These are phyloP conservation scores for Colletotrichum tabaci DNA, from an alignment of 2,329 filamentous ascomycete species.

Conservation along the genomic window DNA sequence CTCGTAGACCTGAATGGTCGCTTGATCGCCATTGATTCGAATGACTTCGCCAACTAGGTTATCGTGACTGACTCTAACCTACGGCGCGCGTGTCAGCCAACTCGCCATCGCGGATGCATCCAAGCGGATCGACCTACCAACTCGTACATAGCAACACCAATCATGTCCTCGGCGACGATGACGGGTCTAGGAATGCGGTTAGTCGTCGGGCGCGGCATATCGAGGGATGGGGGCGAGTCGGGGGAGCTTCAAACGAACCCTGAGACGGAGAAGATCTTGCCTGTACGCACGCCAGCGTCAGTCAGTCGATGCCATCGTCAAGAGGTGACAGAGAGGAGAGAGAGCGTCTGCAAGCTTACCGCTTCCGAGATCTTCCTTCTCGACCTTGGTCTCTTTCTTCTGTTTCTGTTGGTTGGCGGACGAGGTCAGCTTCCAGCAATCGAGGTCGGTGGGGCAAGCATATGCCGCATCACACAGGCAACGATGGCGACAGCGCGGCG, in stretches of 20 bases:
- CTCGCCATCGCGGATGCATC: not conserved
- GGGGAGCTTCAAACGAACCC: slow-evolving; percentile 64
- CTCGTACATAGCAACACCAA: slow-evolving; percentile 99
- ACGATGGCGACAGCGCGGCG: slow-evolving; percentile 40
- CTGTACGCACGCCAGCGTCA: slow-evolving; percentile 50
- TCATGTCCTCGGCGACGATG: slow-evolving; percentile 98
- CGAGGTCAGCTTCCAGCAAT: slow-evolving; percentile 37
- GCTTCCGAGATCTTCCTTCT: slow-evolving; percentile 55
- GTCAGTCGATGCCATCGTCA: slow-evolving; percentile 29
- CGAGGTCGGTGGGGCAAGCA: slow-evolving; percentile 35
- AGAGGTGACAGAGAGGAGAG: not conserved
- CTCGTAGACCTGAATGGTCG: slow-evolving; percentile 98
- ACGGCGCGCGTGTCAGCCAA: slow-evolving; percentile 40
- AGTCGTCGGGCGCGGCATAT: slow-evolving; percentile 40
- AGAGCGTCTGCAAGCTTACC: slow-evolving; percentile 51
- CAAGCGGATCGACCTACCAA: slow-evolving; percentile 71
- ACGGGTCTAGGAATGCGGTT: slow-evolving; percentile 75
- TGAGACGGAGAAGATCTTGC: slow-evolving; percentile 75
- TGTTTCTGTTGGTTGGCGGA: slow-evolving; percentile 41
- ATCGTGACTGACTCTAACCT: slow-evolving; percentile 94
- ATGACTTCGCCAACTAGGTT: slow-evolving; percentile 97
- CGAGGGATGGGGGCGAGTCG: slow-evolving; percentile 22
- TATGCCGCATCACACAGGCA: slow-evolving; percentile 37
- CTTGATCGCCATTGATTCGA: slow-evolving; percentile 95
- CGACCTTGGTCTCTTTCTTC: slow-evolving; percentile 53